A percentile compares a stretch with the other conserved stretches of the same genome.
Evolutionary conservation across 2,329 filamentous ascomycete genomes (phyloP).

Genomic region (Xenosphaeropsis pyriputrescens): DNA sequence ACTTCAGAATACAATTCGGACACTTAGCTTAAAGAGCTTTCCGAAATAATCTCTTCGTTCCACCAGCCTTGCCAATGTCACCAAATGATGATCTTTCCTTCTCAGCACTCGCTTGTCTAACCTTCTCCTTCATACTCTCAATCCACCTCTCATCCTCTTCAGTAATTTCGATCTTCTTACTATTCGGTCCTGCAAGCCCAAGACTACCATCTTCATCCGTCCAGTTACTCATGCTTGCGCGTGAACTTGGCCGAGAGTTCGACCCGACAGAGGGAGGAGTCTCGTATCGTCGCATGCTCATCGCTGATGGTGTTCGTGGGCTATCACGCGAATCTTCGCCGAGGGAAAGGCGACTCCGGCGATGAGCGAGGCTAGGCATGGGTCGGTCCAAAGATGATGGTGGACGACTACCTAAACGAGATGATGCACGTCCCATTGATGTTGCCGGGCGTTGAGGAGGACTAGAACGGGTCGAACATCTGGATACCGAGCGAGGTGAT

Average conservation of each 20-base stretch:
- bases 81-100: slow-evolving; percentile 33
- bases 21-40: slow-evolving; percentile 15
- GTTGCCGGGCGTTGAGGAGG: not conserved
- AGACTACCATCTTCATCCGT: slow-evolving; percentile 40
- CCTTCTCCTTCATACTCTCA: slow-evolving; percentile 69
- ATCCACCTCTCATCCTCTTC: slow-evolving; percentile 69
- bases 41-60: slow-evolving; percentile 58
- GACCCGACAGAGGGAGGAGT: not conserved
- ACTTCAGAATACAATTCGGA: not conserved
- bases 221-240: slow-evolving; percentile 35
- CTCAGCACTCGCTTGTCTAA: slow-evolving; percentile 50
- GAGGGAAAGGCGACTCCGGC: slow-evolving; percentile 13
- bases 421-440: slow-evolving; percentile 9
- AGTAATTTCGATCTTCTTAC: slow-evolving; percentile 50
- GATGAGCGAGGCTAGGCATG: slow-evolving; percentile 11
- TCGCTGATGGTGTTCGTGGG: slow-evolving; percentile 1
- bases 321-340: slow-evolving; percentile 4
- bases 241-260: not conserved
- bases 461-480: slow-evolving; percentile 4
- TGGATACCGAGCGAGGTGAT: slow-evolving; percentile 20
- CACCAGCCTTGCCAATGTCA: slow-evolving; percentile 57
- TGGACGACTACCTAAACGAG: slow-evolving; percentile 21
- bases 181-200: slow-evolving; percentile 56
- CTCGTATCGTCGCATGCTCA: not conserved
- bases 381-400: slow-evolving; percentile 12